Evolutionary conservation across 306 rosid species (phyloP).

Genomic region (Luffa aegyptiaca): DNA sequence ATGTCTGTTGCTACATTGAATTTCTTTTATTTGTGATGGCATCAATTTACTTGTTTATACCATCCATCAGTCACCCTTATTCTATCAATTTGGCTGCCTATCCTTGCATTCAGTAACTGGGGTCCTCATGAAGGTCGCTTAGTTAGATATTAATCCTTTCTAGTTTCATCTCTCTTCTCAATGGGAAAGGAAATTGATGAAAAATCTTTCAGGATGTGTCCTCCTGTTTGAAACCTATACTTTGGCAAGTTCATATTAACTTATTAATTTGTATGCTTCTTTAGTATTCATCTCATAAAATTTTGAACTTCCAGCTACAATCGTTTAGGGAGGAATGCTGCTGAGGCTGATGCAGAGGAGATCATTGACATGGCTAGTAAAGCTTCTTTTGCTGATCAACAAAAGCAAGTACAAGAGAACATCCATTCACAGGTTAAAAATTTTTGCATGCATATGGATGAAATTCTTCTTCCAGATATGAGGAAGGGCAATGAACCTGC

Average conservation of each 20-base stretch:
- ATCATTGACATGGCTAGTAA: constrained; percentile 62
- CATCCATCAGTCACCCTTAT: neutral
- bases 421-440: constrained; percentile 51
- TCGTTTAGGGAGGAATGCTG: constrained; percentile 55
- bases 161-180: neutral
- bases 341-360: constrained; percentile 54
- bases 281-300: constrained; percentile 24
- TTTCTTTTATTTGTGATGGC: neutral
- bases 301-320: constrained; percentile 54
- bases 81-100: neutral
- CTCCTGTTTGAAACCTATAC: neutral
- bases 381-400: constrained; percentile 63
- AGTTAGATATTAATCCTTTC: neutral
- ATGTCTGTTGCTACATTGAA: neutral
- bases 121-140: neutral
- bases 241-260: neutral
- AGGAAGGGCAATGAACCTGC: constrained; percentile 25
- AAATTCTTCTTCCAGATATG: constrained; percentile 49
- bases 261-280: neutral
- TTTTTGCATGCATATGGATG: constrained; percentile 59
- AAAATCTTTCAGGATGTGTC: neutral
- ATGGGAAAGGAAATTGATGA: neutral
- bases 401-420: constrained; percentile 74
- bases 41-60: neutral
- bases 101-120: neutral